phyloP scores from a whole-genome alignment of 352 stramenopile genomes.

The Lagenidium sp. region DNA sequence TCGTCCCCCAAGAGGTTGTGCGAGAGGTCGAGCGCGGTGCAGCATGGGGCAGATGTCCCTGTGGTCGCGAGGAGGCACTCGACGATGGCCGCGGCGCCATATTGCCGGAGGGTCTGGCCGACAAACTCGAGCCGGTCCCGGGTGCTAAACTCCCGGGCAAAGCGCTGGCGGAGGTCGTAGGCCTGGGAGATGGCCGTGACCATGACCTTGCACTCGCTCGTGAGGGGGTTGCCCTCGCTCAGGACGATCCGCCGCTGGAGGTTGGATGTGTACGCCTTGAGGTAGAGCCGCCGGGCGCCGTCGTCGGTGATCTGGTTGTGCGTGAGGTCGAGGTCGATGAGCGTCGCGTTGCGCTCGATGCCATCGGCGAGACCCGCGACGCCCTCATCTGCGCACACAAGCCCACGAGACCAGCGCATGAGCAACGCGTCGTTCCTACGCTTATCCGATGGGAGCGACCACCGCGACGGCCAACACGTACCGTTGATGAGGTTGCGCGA shows the following conservation, averaged over 20 bases:
- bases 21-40: conserved; percentile 34
- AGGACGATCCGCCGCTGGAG: conserved; percentile 31
- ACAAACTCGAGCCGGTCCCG: conserved; percentile 26
- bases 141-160: conserved; percentile 27
- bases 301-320: conserved; percentile 42
- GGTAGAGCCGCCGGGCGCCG: conserved; percentile 32
- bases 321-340: conserved; percentile 39
- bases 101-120: conserved; percentile 30
- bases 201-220: conserved; percentile 36
- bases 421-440: neutral
- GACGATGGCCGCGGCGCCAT: conserved; percentile 31
- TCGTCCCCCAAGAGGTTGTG: conserved; percentile 49
- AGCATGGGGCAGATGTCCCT: conserved; percentile 6
- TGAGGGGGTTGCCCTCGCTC: conserved; percentile 29
- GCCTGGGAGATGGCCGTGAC: conserved; percentile 40
- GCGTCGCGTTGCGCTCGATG: conserved; percentile 27
- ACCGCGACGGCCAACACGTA: too few relatives aligned
- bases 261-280: conserved; percentile 38
- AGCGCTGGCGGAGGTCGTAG: conserved; percentile 41
- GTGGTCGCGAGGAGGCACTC: conserved; percentile 23
- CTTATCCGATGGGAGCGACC: neutral
- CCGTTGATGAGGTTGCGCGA: conserved; percentile 39
- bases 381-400: conserved; percentile 17
- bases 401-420: neutral
- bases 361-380: conserved; percentile 29